phyloP scores from a whole-genome alignment of 2,329 filamentous ascomycete genomes.

The Microdochium bolleyi region DNA sequence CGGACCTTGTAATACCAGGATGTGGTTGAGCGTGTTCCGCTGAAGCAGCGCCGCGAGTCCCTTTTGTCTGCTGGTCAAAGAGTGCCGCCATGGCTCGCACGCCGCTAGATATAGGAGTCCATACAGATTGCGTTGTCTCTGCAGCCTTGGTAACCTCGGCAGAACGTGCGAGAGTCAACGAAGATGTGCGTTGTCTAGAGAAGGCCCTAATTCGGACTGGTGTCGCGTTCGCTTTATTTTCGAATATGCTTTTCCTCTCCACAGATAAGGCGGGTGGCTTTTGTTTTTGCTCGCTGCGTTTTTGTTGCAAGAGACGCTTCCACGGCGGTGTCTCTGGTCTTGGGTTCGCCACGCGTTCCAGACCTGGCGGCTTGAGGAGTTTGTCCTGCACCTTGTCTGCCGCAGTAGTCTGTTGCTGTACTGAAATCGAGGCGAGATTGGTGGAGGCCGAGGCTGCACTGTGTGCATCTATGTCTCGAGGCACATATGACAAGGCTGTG shows the following conservation, averaged over 20 bases:
- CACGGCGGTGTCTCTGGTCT: conserved; percentile 8
- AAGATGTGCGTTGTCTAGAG: conserved; percentile 2
- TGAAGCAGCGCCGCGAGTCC: conserved; percentile 10
- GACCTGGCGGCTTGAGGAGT: background rate
- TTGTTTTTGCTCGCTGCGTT: conserved; percentile 3
- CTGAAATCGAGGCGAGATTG: too few relatives aligned
- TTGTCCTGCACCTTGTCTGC: background rate
- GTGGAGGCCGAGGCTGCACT: too few relatives aligned
- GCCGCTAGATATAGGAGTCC: conserved; percentile 17
- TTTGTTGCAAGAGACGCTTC: conserved; percentile 8
- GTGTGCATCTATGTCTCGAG: too few relatives aligned
- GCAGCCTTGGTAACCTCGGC: conserved; percentile 1
- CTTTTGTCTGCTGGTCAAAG: conserved; percentile 32
- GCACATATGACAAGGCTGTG: too few relatives aligned
- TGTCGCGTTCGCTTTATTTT: conserved; percentile 4
- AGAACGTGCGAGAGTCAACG: conserved; percentile 3
- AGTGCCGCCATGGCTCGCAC: conserved; percentile 44
- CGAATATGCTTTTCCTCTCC: conserved; percentile 7
- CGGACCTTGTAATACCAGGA: too few relatives aligned
- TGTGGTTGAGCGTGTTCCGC: background rate
- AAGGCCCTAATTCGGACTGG: background rate
- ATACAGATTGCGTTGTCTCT: conserved; percentile 11
- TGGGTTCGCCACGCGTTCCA: background rate
- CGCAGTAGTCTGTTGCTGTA: too few relatives aligned
- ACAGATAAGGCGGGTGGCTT: conserved; percentile 6